A percentile compares a stretch with the other conserved stretches of the same genome.
Evolutionary conservation across 164 flowering plant genomes (phyloP).

Genomic region (Magnolia officinalis): DNA sequence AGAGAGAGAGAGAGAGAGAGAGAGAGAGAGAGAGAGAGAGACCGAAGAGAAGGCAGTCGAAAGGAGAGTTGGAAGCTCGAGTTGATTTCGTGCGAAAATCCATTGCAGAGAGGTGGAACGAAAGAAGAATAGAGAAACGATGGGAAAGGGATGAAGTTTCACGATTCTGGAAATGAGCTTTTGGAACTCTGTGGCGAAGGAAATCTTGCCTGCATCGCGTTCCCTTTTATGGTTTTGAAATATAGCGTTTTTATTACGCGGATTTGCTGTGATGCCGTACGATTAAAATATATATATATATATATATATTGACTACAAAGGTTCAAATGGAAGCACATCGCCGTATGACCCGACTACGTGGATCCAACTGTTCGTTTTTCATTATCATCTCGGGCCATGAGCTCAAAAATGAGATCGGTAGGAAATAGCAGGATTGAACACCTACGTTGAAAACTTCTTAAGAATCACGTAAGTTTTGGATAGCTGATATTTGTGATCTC

Average conservation of each 20-base stretch:
- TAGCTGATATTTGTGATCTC: too few relatives aligned
- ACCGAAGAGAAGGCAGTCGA: slow-evolving; percentile 63
- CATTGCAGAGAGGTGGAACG: slow-evolving; percentile 18
- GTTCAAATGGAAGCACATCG: too few relatives aligned
- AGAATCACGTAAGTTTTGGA: too few relatives aligned
- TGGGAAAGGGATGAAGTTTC: not conserved
- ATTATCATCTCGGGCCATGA: too few relatives aligned
- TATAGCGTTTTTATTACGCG: not conserved
- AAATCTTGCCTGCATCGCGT: not conserved
- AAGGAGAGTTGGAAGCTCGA: slow-evolving; percentile 26
- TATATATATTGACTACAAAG: too few relatives aligned
- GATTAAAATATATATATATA: too few relatives aligned
- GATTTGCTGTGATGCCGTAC: too few relatives aligned
- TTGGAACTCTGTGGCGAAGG: not conserved
- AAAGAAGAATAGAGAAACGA: not conserved
- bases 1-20: slow-evolving; percentile 28
- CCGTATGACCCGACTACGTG: too few relatives aligned
- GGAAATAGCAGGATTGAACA: too few relatives aligned
- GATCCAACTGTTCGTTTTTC: too few relatives aligned
- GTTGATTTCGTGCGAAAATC: slow-evolving; percentile 17
- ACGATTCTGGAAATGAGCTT: not conserved
- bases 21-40: slow-evolving; percentile 22
- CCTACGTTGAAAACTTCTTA: too few relatives aligned
- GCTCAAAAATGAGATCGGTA: too few relatives aligned
- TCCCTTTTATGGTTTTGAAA: not conserved